phyloP scores from a whole-genome alignment of 495 filamentous ascomycete species.

The Aspergillus nidulans region DNA sequence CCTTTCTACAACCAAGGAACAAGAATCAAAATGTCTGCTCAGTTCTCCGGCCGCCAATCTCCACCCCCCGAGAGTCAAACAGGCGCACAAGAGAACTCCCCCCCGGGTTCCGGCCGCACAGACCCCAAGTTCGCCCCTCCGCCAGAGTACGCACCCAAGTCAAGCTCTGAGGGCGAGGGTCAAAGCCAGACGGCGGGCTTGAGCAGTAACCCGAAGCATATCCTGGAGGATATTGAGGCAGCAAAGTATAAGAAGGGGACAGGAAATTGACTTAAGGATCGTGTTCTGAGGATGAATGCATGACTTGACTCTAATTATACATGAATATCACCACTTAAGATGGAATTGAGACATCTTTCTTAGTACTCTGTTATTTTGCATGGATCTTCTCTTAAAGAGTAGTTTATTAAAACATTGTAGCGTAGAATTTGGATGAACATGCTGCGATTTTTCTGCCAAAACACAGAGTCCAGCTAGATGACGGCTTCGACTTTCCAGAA shows the following conservation, averaged over 20 bases:
- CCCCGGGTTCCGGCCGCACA: conserved; percentile 54
- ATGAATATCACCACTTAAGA: too few relatives aligned
- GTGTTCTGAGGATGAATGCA: background rate
- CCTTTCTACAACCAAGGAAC: background rate
- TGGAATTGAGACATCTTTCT: background rate
- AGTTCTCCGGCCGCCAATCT: conserved; percentile 68
- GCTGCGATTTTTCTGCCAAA: too few relatives aligned
- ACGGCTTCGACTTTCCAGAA: too few relatives aligned
- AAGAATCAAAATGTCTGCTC: conserved; percentile 31
- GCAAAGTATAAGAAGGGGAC: conserved; percentile 55
- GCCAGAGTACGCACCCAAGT: conserved; percentile 30
- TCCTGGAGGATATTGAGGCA: conserved; percentile 63
- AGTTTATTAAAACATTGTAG: too few relatives aligned
- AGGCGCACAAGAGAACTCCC: conserved; percentile 57
- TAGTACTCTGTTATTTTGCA: too few relatives aligned
- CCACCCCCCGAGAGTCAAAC: conserved; percentile 67
- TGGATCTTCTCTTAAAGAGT: background rate
- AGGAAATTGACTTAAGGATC: conserved; percentile 11
- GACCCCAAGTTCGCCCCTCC: conserved; percentile 29
- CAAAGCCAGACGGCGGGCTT: conserved; percentile 23
- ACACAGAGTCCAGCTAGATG: too few relatives aligned
- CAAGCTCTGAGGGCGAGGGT: conserved; percentile 25
- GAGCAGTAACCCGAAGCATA: conserved; percentile 63
- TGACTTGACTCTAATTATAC: background rate
- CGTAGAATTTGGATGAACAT: too few relatives aligned